Evolutionary conservation across 495 filamentous ascomycete species (phyloP), one percentile per base, ranked within the genome.

Genomic region (Pseudomonodictys pantanalensis): DNA sequence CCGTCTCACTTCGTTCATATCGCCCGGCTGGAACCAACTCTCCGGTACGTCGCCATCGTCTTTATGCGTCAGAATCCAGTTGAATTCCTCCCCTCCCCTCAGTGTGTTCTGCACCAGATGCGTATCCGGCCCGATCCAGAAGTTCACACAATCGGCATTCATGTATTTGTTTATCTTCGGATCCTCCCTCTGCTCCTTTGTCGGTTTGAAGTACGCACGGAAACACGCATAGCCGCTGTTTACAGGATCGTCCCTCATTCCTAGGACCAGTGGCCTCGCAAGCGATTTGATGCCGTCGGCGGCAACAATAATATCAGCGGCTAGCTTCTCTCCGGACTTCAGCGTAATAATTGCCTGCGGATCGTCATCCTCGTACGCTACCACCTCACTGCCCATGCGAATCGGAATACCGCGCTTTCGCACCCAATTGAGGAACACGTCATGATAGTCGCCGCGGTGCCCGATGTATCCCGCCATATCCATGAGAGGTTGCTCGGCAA

Each of bases 41-140:
- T 87, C 84, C 52, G 85, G 81, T 32, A 82, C 82, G 62, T 84
- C 79, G 60, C 78, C 76, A 49, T 81, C 76, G 49, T 84, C 81
- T 1, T 78, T 79, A 60, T 87, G 85, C 17, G 86, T 88, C 30
- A 86, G 78, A 12, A 87, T 85, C 86, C 85, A 89, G 55, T 82
- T 85, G 33, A 86, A 82, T 52, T 88, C 85, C 20, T 75, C 75
- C 0, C 84, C 83, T 45, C 77, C 76, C 69, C 85, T 83, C 65
- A 85, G 77, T 5, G 77, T 80, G 8, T 80, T 81, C 23, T 81
- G 81, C 38, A 72, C 62, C 26, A 70, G 64, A 56, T 72, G 70
- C 41, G 60, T 64, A 43, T 72, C 70, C 12, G 68, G 70, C 8
- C 70, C 70, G 18, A 72, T 60, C 67, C 66, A 72, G 42, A 69